A percentile compares a stretch with the other conserved stretches of the same genome.
Conservation (phyloP, 176 grass and related monocot genomes). For the Oryza nivara region DNA sequence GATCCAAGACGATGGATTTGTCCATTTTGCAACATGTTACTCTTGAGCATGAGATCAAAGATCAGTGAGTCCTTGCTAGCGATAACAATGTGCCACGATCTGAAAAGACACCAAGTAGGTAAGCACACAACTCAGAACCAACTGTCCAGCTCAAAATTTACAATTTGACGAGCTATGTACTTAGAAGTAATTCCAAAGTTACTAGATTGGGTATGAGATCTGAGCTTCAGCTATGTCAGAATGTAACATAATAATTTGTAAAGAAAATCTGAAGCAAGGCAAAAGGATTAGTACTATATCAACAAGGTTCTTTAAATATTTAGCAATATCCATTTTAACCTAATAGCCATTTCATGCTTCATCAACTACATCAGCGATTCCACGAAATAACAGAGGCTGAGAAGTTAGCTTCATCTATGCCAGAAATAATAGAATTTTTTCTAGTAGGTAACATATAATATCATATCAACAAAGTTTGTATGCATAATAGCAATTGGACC, state of each 20-base stretch:
- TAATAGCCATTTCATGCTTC: neutral
- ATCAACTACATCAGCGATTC: neutral
- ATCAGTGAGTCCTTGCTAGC: slow-evolving; percentile 5
- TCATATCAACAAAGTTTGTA: neutral
- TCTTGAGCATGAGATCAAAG: neutral
- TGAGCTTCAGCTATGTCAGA: neutral
- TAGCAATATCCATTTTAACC: neutral
- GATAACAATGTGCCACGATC: slow-evolving; percentile 15
- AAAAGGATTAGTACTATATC: neutral
- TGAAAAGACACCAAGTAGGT: slow-evolving; percentile 7
- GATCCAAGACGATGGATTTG: neutral
- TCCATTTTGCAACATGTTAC: neutral
- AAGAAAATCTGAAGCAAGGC: neutral
- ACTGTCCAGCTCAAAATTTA: neutral
- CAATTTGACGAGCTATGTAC: neutral
- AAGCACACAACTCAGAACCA: neutral
- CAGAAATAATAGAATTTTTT: neutral
- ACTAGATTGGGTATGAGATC: neutral
- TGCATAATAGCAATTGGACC: no score
- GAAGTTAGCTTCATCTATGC: neutral
- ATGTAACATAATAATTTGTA: neutral
- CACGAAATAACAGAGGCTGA: neutral
- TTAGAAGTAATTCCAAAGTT: neutral
- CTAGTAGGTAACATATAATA: neutral
- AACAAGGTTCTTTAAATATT: neutral